Conservation (phyloP, 495 filamentous ascomycete genomes). For the Podospora sp. region DNA sequence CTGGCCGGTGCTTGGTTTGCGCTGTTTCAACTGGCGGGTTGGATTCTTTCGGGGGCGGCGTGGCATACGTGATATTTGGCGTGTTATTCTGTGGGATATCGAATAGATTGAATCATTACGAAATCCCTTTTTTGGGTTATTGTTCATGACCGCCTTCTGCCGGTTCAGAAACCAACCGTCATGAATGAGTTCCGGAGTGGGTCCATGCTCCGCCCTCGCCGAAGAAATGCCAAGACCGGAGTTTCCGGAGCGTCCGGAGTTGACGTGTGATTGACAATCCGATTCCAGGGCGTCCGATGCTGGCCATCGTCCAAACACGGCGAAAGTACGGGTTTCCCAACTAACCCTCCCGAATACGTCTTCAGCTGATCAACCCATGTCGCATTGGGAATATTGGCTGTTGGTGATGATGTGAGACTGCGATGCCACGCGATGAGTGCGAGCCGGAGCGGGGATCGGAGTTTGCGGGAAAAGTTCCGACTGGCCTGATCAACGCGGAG, state of each 20-base stretch:
- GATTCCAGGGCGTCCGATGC: too few relatives aligned
- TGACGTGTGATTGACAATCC: not conserved
- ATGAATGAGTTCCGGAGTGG: too few relatives aligned
- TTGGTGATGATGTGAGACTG: not conserved
- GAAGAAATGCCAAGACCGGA: not conserved
- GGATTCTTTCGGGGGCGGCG: slow-evolving; percentile 22
- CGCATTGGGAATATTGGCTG: not conserved
- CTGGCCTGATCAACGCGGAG: not conserved
- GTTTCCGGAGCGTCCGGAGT: not conserved
- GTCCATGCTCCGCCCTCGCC: too few relatives aligned
- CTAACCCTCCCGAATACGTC: not conserved
- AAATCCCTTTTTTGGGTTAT: too few relatives aligned
- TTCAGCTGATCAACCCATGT: not conserved
- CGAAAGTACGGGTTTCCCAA: not conserved
- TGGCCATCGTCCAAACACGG: too few relatives aligned
- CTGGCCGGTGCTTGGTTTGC: slow-evolving; percentile 25
- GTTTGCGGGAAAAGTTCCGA: not conserved
- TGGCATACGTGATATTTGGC: not conserved
- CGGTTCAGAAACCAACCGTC: too few relatives aligned
- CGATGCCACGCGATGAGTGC: not conserved
- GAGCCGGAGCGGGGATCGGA: not conserved
- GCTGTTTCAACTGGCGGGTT: slow-evolving; percentile 21
- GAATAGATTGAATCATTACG: too few relatives aligned
- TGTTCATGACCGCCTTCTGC: too few relatives aligned
- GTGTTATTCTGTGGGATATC: too few relatives aligned